phyloP scores from a whole-genome alignment of 2,329 filamentous ascomycete genomes.

The Plenodomus biglobosus region DNA sequence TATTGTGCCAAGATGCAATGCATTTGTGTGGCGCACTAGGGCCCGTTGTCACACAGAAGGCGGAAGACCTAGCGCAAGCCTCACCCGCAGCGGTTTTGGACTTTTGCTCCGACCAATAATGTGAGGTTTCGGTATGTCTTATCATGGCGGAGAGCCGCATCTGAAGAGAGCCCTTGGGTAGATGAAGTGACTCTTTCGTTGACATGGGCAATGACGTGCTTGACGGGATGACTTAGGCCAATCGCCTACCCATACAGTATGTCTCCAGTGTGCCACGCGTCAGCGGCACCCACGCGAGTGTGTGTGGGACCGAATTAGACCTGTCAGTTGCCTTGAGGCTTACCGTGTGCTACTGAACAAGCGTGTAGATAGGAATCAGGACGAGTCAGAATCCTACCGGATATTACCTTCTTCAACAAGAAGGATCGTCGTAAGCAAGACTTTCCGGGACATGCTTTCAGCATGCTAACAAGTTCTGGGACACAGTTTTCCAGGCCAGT shows the following conservation, averaged over 20 bases:
- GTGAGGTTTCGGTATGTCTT: neutral
- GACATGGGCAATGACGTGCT: neutral
- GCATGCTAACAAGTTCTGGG: no score
- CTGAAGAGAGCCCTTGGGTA: neutral
- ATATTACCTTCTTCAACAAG: neutral
- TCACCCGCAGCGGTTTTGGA: neutral
- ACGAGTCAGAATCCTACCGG: neutral
- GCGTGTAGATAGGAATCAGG: neutral
- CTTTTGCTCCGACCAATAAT: neutral
- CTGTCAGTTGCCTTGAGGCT: neutral
- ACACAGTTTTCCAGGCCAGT: neutral
- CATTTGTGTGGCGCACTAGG: neutral
- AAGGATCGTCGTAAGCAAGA: neutral
- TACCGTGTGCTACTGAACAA: neutral
- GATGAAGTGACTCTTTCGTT: slow-evolving; percentile 2
- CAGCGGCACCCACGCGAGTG: neutral
- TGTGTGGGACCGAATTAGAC: neutral
- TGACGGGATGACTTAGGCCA: neutral
- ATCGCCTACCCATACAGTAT: neutral
- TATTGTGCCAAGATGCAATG: neutral
- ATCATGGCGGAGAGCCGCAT: neutral
- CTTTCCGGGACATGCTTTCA: neutral
- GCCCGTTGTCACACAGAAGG: neutral
- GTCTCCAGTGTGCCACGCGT: neutral
- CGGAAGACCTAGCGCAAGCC: neutral